These are phyloP conservation scores for Basidiobolus meristosporus DNA, from an alignment of 371 early-diverging fungal species.

Conservation along the genomic window DNA sequence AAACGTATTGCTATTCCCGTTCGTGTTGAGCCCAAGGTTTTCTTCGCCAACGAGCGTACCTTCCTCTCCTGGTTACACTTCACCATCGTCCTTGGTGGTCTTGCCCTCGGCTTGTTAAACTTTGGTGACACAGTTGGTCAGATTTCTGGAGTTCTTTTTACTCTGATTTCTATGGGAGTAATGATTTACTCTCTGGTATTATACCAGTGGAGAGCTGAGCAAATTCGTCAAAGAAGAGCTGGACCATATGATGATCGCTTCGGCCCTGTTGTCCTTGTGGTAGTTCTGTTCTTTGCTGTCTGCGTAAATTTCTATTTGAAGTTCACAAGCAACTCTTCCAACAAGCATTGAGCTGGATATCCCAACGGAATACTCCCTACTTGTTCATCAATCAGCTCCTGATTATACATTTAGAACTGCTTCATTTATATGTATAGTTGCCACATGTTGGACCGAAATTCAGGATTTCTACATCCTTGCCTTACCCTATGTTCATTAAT, in stretches of 20 bases:
- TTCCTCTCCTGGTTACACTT: slow-evolving; percentile 86
- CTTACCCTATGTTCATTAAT: too few species aligned
- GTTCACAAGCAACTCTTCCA: neutral
- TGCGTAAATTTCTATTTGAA: slow-evolving; percentile 37
- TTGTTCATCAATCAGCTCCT: too few species aligned
- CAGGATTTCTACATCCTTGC: too few species aligned
- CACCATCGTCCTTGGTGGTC: slow-evolving; percentile 47
- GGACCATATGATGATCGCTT: slow-evolving; percentile 57
- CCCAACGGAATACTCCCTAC: too few species aligned
- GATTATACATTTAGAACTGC: too few species aligned
- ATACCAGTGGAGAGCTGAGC: slow-evolving; percentile 84
- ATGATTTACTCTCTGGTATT: slow-evolving; percentile 78
- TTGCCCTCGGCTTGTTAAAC: slow-evolving; percentile 67
- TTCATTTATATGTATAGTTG: too few species aligned
- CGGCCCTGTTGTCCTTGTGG: slow-evolving; percentile 76
- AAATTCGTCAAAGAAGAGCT: slow-evolving; percentile 43
- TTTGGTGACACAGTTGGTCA: slow-evolving; percentile 61
- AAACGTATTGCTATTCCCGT: slow-evolving; percentile 61
- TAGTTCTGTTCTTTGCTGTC: slow-evolving; percentile 71
- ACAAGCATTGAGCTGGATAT: too few species aligned
- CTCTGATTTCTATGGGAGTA: slow-evolving; percentile 54
- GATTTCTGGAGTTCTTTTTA: slow-evolving; percentile 62
- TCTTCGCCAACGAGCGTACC: slow-evolving; percentile 99
- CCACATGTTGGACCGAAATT: too few species aligned
- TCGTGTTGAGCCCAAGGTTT: slow-evolving; percentile 97